Percentiles rank a stretch among this genome's conserved stretches.
Conservation (phyloP, 345 rosid genomes). For the Rhizophora mangle region DNA sequence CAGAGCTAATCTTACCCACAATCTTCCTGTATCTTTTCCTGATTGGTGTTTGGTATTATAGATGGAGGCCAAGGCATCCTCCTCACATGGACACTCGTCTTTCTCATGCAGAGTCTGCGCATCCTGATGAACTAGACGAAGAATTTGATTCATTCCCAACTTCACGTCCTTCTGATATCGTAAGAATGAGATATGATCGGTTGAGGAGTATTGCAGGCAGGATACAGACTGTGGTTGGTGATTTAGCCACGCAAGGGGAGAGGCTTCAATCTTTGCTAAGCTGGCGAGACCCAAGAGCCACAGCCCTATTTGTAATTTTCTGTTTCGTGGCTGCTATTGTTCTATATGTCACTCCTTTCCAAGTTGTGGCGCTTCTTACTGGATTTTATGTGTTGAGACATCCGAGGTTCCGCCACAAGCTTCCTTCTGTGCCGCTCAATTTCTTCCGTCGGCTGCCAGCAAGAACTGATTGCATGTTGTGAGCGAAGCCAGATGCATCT, state of each 20-base stretch:
- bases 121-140: conserved; percentile 92
- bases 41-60: conserved; percentile 89
- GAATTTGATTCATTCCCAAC: conserved; percentile 88
- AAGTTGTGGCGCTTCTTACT: conserved; percentile 63
- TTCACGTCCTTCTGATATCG: conserved; percentile 48
- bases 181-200: conserved; percentile 79
- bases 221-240: conserved; percentile 85
- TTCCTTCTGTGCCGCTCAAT: conserved; percentile 89
- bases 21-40: conserved; percentile 82
- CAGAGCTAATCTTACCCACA: conserved; percentile 83
- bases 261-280: conserved; percentile 77
- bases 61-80: conserved; percentile 78
- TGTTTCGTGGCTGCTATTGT: conserved; percentile 71
- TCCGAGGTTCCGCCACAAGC: conserved; percentile 80
- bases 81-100: conserved; percentile 90
- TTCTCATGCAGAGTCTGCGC: conserved; percentile 63
- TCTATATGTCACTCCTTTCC: conserved; percentile 83
- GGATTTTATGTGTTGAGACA: conserved; percentile 84
- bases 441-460: conserved; percentile 97
- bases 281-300: conserved; percentile 97
- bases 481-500: conserved; percentile 23
- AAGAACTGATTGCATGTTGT: conserved; percentile 77
- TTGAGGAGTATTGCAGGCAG: conserved; percentile 77
- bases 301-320: conserved; percentile 71
- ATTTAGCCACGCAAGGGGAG: conserved; percentile 87